Conservation (phyloP, 139 green algal species). For the Deuterostichococcus epilithicus region DNA sequence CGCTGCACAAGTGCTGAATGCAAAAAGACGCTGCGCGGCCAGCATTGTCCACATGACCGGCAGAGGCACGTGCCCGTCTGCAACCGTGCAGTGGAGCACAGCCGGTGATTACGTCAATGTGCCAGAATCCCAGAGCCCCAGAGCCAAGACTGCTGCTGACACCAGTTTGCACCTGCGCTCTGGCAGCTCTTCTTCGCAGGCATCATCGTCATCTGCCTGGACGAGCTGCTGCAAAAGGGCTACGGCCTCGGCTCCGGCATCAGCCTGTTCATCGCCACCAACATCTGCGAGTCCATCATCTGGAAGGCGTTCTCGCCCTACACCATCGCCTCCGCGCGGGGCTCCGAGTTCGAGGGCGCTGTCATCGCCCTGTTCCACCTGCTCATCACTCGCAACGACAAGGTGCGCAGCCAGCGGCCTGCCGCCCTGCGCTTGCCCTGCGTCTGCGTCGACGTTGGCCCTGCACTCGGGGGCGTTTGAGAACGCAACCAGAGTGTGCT, state of each 20-base stretch:
- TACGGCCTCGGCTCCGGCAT: slow-evolving; percentile 98
- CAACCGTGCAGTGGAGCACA: neutral
- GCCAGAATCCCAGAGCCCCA: too few relatives aligned
- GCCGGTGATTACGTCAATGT: too few relatives aligned
- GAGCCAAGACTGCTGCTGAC: neutral
- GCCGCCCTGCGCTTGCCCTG: neutral
- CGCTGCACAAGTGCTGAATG: slow-evolving; percentile 12
- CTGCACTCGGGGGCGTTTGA: too few relatives aligned
- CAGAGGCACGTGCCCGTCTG: too few relatives aligned
- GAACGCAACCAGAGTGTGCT: too few relatives aligned
- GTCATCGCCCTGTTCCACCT: slow-evolving; percentile 97
- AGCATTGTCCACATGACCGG: too few relatives aligned
- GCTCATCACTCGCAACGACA: slow-evolving; percentile 90
- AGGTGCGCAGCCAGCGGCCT: slow-evolving; percentile 42
- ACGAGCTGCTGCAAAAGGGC: slow-evolving; percentile 97
- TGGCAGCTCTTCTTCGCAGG: slow-evolving; percentile 94
- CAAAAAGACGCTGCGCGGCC: neutral
- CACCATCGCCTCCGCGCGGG: slow-evolving; percentile 71
- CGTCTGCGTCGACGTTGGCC: too few relatives aligned
- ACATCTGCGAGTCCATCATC: slow-evolving; percentile 99
- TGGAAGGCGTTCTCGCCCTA: slow-evolving; percentile 97
- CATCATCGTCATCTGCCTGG: slow-evolving; percentile 98
- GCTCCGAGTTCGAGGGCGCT: slow-evolving; percentile 97
- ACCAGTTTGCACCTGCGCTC: neutral
- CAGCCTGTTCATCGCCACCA: slow-evolving; percentile 99